phyloP scores from a whole-genome alignment of 441 rosid species.

The Populus hybrid region DNA sequence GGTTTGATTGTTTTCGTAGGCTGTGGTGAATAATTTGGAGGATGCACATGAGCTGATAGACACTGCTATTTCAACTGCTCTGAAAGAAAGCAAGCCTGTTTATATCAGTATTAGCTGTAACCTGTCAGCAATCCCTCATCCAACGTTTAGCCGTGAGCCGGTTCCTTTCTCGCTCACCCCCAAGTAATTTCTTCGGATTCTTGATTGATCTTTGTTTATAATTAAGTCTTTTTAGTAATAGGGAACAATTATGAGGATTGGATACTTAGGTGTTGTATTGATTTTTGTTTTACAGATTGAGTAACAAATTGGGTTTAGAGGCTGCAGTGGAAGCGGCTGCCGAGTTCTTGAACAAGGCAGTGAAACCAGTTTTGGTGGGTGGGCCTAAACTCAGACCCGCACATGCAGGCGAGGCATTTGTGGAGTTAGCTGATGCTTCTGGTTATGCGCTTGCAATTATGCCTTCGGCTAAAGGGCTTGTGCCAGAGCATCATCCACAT shows the following conservation, averaged over 20 bases:
- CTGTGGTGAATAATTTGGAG: no score
- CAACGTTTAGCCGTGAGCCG: conserved; percentile 65
- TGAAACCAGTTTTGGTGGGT: conserved; percentile 78
- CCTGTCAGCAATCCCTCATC: conserved; percentile 4
- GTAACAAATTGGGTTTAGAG: conserved; percentile 59
- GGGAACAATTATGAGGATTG: background rate
- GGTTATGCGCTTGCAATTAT: conserved; percentile 71
- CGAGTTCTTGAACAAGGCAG: conserved; percentile 77
- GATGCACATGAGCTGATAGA: no score
- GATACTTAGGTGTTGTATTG: background rate
- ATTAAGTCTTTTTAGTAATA: background rate
- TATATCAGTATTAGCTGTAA: no score
- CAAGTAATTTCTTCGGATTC: conserved; percentile 19
- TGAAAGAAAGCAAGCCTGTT: no score
- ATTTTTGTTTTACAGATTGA: conserved; percentile 36
- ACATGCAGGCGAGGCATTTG: conserved; percentile 52
- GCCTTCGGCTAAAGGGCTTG: conserved; percentile 78
- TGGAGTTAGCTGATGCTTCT: conserved; percentile 68
- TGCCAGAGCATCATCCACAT: no score
- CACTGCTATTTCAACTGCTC: no score
- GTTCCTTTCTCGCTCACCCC: conserved; percentile 67
- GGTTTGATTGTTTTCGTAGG: conserved; percentile 31
- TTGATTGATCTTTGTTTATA: background rate
- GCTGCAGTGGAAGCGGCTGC: conserved; percentile 85
- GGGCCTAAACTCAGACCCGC: conserved; percentile 84